phyloP scores from a whole-genome alignment of 2,329 filamentous ascomycete species.

The Tolypocladium ophioglossoides region DNA sequence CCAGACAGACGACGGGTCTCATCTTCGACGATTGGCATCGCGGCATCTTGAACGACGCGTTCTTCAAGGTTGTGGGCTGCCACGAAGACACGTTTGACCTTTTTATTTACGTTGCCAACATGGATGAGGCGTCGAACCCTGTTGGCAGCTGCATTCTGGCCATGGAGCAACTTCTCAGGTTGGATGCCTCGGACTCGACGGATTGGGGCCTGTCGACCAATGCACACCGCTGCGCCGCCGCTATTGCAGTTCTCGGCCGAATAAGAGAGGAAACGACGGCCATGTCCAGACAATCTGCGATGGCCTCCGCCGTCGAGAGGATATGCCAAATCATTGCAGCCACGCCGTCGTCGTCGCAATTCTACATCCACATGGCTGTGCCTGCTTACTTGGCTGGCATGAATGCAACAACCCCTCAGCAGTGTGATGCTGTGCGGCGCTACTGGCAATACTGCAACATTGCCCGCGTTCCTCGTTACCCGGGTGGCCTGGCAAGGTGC shows the following conservation, averaged over 20 bases:
- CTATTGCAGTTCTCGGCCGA: slow-evolving; percentile 17
- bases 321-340: slow-evolving; percentile 22
- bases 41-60: slow-evolving; percentile 17
- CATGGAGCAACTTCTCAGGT: slow-evolving; percentile 15
- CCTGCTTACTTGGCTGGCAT: slow-evolving; percentile 26
- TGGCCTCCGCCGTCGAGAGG: slow-evolving; percentile 20
- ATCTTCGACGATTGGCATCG: slow-evolving; percentile 32
- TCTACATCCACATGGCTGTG: slow-evolving; percentile 28
- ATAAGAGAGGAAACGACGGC: not conserved
- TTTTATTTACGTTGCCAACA: slow-evolving; percentile 21
- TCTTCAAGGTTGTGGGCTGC: slow-evolving; percentile 27
- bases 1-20: slow-evolving; percentile 9
- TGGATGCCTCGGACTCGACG: slow-evolving; percentile 5
- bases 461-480: slow-evolving; percentile 26
- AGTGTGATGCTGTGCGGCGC: slow-evolving; percentile 21
- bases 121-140: slow-evolving; percentile 2
- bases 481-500: slow-evolving; percentile 15
- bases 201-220: slow-evolving; percentile 15
- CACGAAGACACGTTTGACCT: slow-evolving; percentile 25
- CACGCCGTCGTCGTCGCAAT: slow-evolving; percentile 20
- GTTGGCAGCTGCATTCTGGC: slow-evolving; percentile 11
- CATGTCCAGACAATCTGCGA: slow-evolving; percentile 3
- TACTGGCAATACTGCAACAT: slow-evolving; percentile 28
- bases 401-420: slow-evolving; percentile 17
- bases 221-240: slow-evolving; percentile 23